Percentiles rank a stretch among this genome's conserved stretches.
Conservation (phyloP, 208 protist genomes). For the Leishmania lainsoni region DNA sequence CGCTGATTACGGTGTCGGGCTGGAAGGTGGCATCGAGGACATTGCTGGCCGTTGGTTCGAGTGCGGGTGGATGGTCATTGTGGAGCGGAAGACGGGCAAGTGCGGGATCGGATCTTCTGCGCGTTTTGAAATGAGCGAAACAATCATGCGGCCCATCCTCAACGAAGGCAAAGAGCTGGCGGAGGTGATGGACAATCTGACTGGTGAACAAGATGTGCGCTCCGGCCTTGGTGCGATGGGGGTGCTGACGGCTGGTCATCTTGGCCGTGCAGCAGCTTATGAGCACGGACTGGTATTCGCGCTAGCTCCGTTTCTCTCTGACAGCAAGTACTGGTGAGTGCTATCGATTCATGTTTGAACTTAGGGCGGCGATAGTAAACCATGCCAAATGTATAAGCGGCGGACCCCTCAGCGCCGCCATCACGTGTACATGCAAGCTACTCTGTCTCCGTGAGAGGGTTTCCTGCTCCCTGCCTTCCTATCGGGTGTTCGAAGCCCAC, state of each 20-base stretch:
- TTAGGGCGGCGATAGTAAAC: not conserved
- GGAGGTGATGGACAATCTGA: conserved; percentile 80
- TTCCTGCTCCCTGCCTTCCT: not conserved
- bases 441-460: not conserved
- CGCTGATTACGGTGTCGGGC: conserved; percentile 72
- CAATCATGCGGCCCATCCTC: conserved; percentile 70
- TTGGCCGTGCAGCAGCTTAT: conserved; percentile 67
- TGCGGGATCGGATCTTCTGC: conserved; percentile 71
- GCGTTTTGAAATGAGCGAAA: conserved; percentile 79
- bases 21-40: conserved; percentile 79
- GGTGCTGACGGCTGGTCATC: conserved; percentile 67
- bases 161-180: conserved; percentile 76
- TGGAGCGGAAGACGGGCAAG: conserved; percentile 53
- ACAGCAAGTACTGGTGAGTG: conserved; percentile 41
- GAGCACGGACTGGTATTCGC: conserved; percentile 81
- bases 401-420: not conserved
- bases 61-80: conserved; percentile 81
- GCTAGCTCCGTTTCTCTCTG: conserved; percentile 78
- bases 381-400: not conserved
- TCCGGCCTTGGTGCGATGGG: conserved; percentile 84
- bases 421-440: not conserved
- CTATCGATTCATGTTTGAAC: not conserved
- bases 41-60: conserved; percentile 76
- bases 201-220: conserved; percentile 72
- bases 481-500: not conserved